These are phyloP conservation scores for Atalantia buxifolia DNA, from an alignment of 345 rosid genomes.

Conservation along the genomic window DNA sequence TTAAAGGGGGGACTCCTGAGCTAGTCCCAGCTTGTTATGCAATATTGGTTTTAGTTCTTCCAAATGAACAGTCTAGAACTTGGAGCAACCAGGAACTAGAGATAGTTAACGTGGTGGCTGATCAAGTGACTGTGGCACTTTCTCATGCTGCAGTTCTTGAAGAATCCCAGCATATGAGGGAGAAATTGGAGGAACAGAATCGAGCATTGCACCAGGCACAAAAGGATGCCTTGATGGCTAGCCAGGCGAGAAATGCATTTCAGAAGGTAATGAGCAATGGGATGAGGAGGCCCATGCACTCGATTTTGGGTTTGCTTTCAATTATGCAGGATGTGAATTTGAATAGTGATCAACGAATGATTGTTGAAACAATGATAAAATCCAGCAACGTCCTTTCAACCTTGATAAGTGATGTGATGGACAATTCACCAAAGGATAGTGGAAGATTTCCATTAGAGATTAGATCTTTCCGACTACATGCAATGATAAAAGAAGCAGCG, in stretches of 20 bases:
- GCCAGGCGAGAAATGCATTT: constrained; percentile 70
- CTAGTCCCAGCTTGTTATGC: constrained; percentile 65
- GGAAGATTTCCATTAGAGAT: constrained; percentile 66
- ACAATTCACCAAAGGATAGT: constrained; percentile 54
- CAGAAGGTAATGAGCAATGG: constrained; percentile 93
- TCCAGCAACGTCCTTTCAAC: constrained; percentile 72
- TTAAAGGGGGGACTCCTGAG: constrained; percentile 91
- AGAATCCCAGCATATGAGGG: constrained; percentile 94
- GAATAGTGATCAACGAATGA: constrained; percentile 53
- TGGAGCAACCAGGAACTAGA: constrained; percentile 86
- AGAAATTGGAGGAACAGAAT: constrained; percentile 82
- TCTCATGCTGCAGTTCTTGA: constrained; percentile 97
- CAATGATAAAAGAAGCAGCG: constrained; percentile 67
- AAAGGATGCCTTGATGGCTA: constrained; percentile 80
- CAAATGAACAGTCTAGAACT: constrained; percentile 53
- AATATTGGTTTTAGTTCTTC: constrained; percentile 78
- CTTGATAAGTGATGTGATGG: constrained; percentile 83
- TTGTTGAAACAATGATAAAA: constrained; percentile 77
- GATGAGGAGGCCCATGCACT: constrained; percentile 93
- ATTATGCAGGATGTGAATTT: constrained; percentile 66
- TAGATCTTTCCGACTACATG: constrained; percentile 57
- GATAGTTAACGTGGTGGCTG: constrained; percentile 93
- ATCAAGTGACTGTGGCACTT: constrained; percentile 95
- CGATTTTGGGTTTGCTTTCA: constrained; percentile 72
- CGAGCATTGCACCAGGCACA: constrained; percentile 69